Percentiles rank a stretch among this genome's conserved stretches.
Conservation (phyloP, 2,329 filamentous ascomycete genomes). For the Fusarium humuli region DNA sequence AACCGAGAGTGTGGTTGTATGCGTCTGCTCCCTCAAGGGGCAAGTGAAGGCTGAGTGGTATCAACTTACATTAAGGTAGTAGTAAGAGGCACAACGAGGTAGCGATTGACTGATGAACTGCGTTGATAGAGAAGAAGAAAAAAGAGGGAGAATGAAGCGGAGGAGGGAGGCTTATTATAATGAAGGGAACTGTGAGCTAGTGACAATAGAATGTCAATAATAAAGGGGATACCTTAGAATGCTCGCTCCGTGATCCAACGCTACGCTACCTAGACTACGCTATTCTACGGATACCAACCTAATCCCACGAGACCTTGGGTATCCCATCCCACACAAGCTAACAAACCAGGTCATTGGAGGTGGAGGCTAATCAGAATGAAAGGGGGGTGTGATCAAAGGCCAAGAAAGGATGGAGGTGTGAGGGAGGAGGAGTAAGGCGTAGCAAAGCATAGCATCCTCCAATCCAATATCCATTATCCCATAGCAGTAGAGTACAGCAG, state of each 20-base stretch:
- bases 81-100: slow-evolving; percentile 38
- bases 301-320: slow-evolving; percentile 26
- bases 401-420: slow-evolving; percentile 13
- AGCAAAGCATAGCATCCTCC: neutral
- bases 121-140: slow-evolving; percentile 38
- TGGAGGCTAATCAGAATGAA: neutral
- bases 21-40: slow-evolving; percentile 1
- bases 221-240: slow-evolving; percentile 32
- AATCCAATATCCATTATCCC: neutral
- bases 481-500: neutral
- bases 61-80: slow-evolving; percentile 42
- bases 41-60: slow-evolving; percentile 2
- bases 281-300: slow-evolving; percentile 21
- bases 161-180: slow-evolving; percentile 43
- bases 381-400: neutral
- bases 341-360: neutral
- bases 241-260: neutral
- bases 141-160: slow-evolving; percentile 13
- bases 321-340: slow-evolving; percentile 13
- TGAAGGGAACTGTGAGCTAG: slow-evolving; percentile 33
- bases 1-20: neutral
- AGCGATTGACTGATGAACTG: slow-evolving; percentile 37
- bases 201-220: slow-evolving; percentile 23
- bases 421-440: slow-evolving; percentile 2
- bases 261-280: slow-evolving; percentile 10